A percentile compares a stretch with the other conserved stretches of the same genome.
phyloP scores from a whole-genome alignment of 768 basidiomycete genomes.

The Panaeolus cyanescens region DNA sequence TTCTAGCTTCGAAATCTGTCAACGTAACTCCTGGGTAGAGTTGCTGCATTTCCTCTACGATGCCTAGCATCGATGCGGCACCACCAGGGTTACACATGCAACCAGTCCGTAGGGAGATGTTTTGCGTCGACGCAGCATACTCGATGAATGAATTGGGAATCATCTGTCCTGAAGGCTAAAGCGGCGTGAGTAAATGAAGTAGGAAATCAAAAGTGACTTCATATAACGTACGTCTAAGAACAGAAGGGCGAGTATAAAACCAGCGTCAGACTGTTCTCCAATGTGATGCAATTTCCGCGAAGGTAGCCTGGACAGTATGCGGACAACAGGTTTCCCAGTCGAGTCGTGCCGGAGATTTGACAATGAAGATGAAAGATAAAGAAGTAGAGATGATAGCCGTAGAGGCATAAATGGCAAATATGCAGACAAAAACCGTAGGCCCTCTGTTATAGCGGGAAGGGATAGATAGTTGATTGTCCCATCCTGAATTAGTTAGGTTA shows the following conservation, averaged over 20 bases:
- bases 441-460: slow-evolving; percentile 77
- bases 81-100: slow-evolving; percentile 91
- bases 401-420: slow-evolving; percentile 81
- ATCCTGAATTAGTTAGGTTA: slow-evolving; percentile 49
- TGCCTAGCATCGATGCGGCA: slow-evolving; percentile 69
- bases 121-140: slow-evolving; percentile 60
- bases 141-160: slow-evolving; percentile 76
- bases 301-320: slow-evolving; percentile 68
- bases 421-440: slow-evolving; percentile 73
- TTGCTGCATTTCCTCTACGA: slow-evolving; percentile 62
- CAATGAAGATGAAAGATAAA: slow-evolving; percentile 60
- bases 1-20: slow-evolving; percentile 57
- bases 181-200: slow-evolving; percentile 9
- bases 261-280: slow-evolving; percentile 67
- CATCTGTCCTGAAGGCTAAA: slow-evolving; percentile 64
- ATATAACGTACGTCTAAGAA: slow-evolving; percentile 57
- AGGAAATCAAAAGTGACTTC: slow-evolving; percentile 3
- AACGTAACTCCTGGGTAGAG: slow-evolving; percentile 63
- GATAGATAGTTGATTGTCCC: slow-evolving; percentile 84
- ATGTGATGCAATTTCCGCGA: slow-evolving; percentile 51
- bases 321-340: slow-evolving; percentile 60
- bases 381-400: slow-evolving; percentile 69
- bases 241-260: slow-evolving; percentile 63
- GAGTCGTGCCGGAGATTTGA: slow-evolving; percentile 61
- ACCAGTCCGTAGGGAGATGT: slow-evolving; percentile 78